Percentiles rank a stretch among this genome's conserved stretches.
Evolutionary conservation across 1,139 yeast species (phyloP).

Genomic region (Sugiyamaella xylanicola): DNA sequence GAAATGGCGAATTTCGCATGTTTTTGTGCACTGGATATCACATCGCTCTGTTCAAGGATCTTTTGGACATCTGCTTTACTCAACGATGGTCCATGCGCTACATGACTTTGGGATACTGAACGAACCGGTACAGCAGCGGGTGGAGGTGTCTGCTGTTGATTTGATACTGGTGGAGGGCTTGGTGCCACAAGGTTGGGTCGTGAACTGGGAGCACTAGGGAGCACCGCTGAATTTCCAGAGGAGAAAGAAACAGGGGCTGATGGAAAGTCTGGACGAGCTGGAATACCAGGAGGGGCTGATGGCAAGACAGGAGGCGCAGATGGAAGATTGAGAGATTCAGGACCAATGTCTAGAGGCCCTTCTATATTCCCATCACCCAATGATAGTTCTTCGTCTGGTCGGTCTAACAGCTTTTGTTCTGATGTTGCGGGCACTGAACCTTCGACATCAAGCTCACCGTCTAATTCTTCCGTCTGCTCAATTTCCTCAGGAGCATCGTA

Average conservation of each 20-base stretch:
- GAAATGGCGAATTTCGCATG: slow-evolving; percentile 90
- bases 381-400: too few species aligned
- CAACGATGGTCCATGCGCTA: slow-evolving; percentile 33
- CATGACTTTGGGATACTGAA: slow-evolving; percentile 14
- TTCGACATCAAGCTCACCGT: slow-evolving; percentile 42
- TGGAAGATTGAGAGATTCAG: slow-evolving; percentile 18
- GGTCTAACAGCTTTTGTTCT: too few species aligned
- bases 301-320: slow-evolving; percentile 25
- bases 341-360: slow-evolving; percentile 3
- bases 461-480: slow-evolving; percentile 38
- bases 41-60: slow-evolving; percentile 61
- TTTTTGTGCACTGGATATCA: slow-evolving; percentile 71
- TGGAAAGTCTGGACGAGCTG: slow-evolving; percentile 25
- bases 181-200: slow-evolving; percentile 9
- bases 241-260: slow-evolving; percentile 23
- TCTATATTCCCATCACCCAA: neutral
- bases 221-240: slow-evolving; percentile 15
- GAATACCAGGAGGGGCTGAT: slow-evolving; percentile 25
- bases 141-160: slow-evolving; percentile 25
- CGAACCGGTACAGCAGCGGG: slow-evolving; percentile 21
- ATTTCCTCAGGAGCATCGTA: slow-evolving; percentile 37
- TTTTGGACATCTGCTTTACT: slow-evolving; percentile 52
- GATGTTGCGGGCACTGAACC: slow-evolving; percentile 21
- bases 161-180: slow-evolving; percentile 13
- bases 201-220: slow-evolving; percentile 28